Conservation (phyloP, 2,329 filamentous ascomycete genomes). For the Aspergillus eucalypticola region DNA sequence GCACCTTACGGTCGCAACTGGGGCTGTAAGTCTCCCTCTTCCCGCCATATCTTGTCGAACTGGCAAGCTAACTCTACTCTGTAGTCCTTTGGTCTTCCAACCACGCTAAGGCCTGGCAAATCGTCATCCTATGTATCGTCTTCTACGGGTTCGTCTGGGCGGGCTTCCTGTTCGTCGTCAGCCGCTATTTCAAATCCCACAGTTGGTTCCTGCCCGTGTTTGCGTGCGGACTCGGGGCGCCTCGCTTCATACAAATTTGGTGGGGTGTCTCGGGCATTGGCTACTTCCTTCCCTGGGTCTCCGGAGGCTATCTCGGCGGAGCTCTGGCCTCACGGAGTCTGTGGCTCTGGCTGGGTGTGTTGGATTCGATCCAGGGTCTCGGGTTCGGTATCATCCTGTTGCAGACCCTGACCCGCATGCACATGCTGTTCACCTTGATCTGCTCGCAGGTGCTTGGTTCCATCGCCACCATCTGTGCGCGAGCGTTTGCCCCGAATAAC, state of each 20-base stretch:
- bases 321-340: conserved; percentile 58
- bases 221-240: conserved; percentile 63
- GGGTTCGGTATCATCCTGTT: conserved; percentile 68
- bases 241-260: conserved; percentile 66
- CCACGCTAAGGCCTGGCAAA: conserved; percentile 57
- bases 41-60: not conserved
- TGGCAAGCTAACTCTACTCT: not conserved
- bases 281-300: conserved; percentile 61
- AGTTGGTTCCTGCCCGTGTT: conserved; percentile 69
- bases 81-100: conserved; percentile 56
- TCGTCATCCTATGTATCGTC: conserved; percentile 53
- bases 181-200: conserved; percentile 57
- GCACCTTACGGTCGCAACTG: conserved; percentile 67
- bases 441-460: conserved; percentile 62
- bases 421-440: conserved; percentile 62
- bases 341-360: conserved; percentile 67
- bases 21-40: conserved; percentile 42
- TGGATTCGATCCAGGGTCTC: conserved; percentile 65
- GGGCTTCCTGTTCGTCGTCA: conserved; percentile 47
- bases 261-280: conserved; percentile 63
- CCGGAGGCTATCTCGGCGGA: conserved; percentile 53
- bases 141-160: conserved; percentile 60
- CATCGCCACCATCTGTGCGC: conserved; percentile 60
- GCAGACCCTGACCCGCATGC: conserved; percentile 63
- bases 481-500: conserved; percentile 60